Conservation (phyloP, 192 early-diverging fungal species). For the Backusella sp. region DNA sequence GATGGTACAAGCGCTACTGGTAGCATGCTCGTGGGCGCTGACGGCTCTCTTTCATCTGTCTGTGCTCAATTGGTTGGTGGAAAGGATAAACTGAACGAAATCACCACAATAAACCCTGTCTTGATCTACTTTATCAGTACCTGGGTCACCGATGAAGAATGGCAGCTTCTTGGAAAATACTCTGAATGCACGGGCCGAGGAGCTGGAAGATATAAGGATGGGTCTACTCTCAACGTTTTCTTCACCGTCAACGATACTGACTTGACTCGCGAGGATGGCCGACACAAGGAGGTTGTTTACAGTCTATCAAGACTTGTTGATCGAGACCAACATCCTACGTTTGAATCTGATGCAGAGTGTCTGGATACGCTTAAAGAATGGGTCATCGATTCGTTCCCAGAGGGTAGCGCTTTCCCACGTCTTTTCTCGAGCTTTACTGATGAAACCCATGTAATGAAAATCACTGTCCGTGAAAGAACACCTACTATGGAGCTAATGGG, state of each 20-base stretch:
- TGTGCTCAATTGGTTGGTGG: slow-evolving; percentile 19
- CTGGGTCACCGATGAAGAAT: slow-evolving; percentile 14
- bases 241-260: not conserved
- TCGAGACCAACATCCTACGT: not conserved
- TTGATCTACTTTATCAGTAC: not conserved
- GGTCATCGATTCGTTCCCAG: not conserved
- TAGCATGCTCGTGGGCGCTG: slow-evolving; percentile 33
- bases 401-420: not conserved
- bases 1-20: slow-evolving; percentile 24
- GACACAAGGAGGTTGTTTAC: not conserved
- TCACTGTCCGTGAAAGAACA: slow-evolving; percentile 12
- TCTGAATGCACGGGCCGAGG: not conserved
- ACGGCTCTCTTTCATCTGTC: slow-evolving; percentile 32
- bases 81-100: not conserved
- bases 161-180: not conserved
- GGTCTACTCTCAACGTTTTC: not conserved
- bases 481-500: not conserved
- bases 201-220: not conserved
- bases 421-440: not conserved
- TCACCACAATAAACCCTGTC: not conserved
- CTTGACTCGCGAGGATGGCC: not conserved
- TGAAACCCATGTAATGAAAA: not conserved
- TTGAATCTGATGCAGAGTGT: not conserved
- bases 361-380: not conserved
- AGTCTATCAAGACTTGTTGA: not conserved